phyloP scores from a whole-genome alignment of 257 asterid genomes.

The Solanum microdontum region DNA sequence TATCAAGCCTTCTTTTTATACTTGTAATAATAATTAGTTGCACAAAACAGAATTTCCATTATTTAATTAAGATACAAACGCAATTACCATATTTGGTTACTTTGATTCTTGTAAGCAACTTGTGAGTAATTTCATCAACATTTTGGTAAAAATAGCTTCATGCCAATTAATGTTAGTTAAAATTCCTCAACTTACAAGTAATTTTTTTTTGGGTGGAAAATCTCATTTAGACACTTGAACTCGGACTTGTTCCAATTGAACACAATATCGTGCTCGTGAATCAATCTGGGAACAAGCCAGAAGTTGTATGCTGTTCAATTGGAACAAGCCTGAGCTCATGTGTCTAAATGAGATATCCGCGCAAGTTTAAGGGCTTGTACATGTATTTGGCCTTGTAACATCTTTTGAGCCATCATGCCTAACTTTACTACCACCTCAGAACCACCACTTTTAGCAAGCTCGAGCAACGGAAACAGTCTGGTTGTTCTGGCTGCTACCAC shows the following conservation, averaged over 20 bases:
- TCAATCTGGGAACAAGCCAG: too few species aligned
- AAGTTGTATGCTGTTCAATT: background rate
- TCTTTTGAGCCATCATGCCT: background rate
- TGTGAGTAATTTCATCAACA: background rate
- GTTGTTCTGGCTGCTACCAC: background rate
- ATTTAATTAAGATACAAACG: background rate
- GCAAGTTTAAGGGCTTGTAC: background rate
- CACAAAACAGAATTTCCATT: background rate
- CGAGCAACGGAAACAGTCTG: background rate
- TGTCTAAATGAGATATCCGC: background rate
- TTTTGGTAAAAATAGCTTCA: background rate
- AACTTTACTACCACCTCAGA: background rate
- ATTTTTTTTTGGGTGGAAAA: rapidly evolving
- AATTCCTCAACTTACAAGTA: background rate
- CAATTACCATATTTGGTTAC: background rate
- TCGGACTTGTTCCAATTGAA: background rate
- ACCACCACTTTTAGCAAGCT: background rate
- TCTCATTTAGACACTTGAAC: background rate
- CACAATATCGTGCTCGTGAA: too few species aligned
- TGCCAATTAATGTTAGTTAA: background rate
- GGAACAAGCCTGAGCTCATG: background rate
- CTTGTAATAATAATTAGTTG: background rate
- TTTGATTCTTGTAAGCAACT: background rate
- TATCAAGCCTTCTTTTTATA: background rate
- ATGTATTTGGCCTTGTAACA: background rate